These are phyloP conservation scores for Leccinum obscurum DNA, from an alignment of 768 basidiomycete genomes.

Conservation along the genomic window DNA sequence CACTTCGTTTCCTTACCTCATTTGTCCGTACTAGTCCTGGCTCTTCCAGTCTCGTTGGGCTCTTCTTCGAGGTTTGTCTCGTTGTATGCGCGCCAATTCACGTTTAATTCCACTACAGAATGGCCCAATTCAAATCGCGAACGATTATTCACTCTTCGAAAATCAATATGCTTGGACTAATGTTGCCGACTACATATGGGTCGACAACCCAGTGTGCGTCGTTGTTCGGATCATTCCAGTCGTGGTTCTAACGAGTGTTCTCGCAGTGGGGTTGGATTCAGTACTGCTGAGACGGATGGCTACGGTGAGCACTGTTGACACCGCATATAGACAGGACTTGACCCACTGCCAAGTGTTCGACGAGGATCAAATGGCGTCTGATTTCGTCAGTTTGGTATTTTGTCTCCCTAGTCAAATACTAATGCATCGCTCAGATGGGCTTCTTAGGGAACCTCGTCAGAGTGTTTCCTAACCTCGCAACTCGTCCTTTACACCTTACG, in stretches of 20 bases:
- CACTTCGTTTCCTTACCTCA: neutral
- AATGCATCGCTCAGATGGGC: slow-evolving; percentile 50
- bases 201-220: slow-evolving; percentile 67
- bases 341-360: slow-evolving; percentile 43
- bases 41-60: slow-evolving; percentile 65
- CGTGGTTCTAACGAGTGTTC: slow-evolving; percentile 6
- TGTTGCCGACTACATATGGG: slow-evolving; percentile 67
- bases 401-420: neutral
- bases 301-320: slow-evolving; percentile 45
- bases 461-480: slow-evolving; percentile 68
- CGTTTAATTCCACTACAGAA: slow-evolving; percentile 43
- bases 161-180: slow-evolving; percentile 61
- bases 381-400: slow-evolving; percentile 39
- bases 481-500: slow-evolving; percentile 63
- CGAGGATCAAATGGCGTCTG: slow-evolving; percentile 64
- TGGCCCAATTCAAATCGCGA: slow-evolving; percentile 61
- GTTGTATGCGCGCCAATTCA: neutral
- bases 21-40: slow-evolving; percentile 49
- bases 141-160: slow-evolving; percentile 46
- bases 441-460: slow-evolving; percentile 71
- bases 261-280: slow-evolving; percentile 56
- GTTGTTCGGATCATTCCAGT: neutral
- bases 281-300: slow-evolving; percentile 61
- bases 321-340: neutral
- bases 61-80: slow-evolving; percentile 60